Evolutionary conservation across 805 yeast species (phyloP).

Genomic region (Candida insectalens): DNA sequence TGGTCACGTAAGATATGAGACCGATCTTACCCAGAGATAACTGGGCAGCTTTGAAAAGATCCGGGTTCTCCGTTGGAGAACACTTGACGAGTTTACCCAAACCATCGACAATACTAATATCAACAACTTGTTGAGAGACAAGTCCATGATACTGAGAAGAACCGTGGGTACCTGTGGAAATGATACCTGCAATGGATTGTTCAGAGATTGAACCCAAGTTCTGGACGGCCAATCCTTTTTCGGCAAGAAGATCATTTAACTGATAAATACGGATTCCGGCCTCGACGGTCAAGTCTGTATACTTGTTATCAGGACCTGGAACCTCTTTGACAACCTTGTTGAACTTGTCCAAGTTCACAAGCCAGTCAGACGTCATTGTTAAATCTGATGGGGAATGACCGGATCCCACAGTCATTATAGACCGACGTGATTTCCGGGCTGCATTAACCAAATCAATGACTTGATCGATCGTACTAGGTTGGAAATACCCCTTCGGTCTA

Average conservation of each 20-base stretch:
- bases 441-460: slow-evolving; percentile 53
- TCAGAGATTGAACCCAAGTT: slow-evolving; percentile 90
- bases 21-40: slow-evolving; percentile 90
- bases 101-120: slow-evolving; percentile 65
- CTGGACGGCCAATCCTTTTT: slow-evolving; percentile 69
- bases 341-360: slow-evolving; percentile 74
- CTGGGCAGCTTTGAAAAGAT: slow-evolving; percentile 71
- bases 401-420: slow-evolving; percentile 79
- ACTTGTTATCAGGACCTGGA: slow-evolving; percentile 48
- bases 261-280: slow-evolving; percentile 80
- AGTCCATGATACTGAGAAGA: slow-evolving; percentile 89
- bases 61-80: slow-evolving; percentile 52
- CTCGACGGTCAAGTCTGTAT: slow-evolving; percentile 87
- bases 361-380: slow-evolving; percentile 83
- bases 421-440: slow-evolving; percentile 51
- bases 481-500: slow-evolving; percentile 67
- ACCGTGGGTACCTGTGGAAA: slow-evolving; percentile 96
- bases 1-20: slow-evolving; percentile 73
- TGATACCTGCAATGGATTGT: slow-evolving; percentile 91
- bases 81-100: slow-evolving; percentile 63
- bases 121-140: slow-evolving; percentile 79
- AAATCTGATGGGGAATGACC: slow-evolving; percentile 93
- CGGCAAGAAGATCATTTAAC: slow-evolving; percentile 56
- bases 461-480: slow-evolving; percentile 65
- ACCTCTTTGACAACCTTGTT: slow-evolving; percentile 37